These are phyloP conservation scores for Phytophthora fragariae DNA, from an alignment of 352 stramenopile species.

Conservation along the genomic window DNA sequence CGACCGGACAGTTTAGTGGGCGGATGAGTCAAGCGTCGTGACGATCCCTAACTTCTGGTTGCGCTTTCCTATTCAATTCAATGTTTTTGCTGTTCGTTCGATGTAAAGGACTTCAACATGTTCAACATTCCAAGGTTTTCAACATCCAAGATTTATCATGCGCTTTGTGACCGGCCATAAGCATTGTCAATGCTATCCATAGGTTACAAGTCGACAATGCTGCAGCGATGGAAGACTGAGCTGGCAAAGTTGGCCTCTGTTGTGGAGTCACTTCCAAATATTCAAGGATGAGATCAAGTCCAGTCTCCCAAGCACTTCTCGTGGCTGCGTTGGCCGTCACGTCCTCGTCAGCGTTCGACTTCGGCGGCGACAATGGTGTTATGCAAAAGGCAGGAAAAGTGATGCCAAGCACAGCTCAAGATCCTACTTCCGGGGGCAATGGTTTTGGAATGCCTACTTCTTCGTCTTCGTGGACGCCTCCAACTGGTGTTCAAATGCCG, in stretches of 20 bases:
- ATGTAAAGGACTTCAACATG: conserved; percentile 1
- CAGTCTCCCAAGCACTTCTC: conserved; percentile 7
- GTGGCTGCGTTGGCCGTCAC: conserved; percentile 17
- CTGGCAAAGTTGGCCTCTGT: neutral
- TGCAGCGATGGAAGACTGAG: conserved; percentile 5
- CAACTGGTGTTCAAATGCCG: neutral
- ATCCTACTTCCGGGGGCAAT: conserved; percentile 6
- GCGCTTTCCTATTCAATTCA: neutral
- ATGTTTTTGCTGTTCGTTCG: conserved; percentile 1
- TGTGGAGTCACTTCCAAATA: conserved; percentile 19
- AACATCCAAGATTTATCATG: conserved; percentile 11
- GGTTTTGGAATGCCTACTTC: conserved; percentile 17
- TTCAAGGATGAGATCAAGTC: conserved; percentile 16
- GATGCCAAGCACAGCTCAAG: conserved; percentile 8
- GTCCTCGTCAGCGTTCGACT: conserved; percentile 27
- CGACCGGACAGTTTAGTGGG: neutral
- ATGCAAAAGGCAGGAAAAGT: conserved; percentile 25
- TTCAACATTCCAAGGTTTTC: conserved; percentile 1
- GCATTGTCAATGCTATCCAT: too few species aligned
- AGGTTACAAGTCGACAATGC: neutral
- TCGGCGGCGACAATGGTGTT: conserved; percentile 13
- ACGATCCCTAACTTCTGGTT: neutral
- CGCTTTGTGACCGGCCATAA: neutral
- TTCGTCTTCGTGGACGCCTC: neutral
- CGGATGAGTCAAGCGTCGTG: neutral